These are phyloP conservation scores for Raphanus sativus DNA, from an alignment of 345 rosid genomes.

Conservation along the genomic window DNA sequence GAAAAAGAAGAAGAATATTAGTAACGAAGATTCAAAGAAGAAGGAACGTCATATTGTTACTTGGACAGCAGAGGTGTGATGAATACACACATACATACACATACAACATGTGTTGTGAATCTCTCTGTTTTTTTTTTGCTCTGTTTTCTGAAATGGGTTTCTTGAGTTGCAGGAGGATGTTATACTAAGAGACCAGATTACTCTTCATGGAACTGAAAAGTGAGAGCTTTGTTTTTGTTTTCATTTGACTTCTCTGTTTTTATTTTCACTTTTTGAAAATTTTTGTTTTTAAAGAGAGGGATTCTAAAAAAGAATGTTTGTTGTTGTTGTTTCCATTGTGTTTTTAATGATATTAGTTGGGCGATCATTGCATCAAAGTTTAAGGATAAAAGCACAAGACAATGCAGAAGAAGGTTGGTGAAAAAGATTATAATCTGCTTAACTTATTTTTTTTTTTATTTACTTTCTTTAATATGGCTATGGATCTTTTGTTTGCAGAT, in stretches of 20 bases:
- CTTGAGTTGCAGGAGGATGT: constrained; percentile 77
- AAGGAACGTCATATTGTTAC: constrained; percentile 86
- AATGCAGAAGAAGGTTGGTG: constrained; percentile 90
- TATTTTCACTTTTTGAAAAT: neutral
- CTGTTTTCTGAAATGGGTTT: constrained; percentile 36
- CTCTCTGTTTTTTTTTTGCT: constrained; percentile 28
- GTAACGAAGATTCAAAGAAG: constrained; percentile 66
- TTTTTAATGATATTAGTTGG: constrained; percentile 59
- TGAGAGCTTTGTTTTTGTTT: constrained; percentile 32
- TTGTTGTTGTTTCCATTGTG: neutral
- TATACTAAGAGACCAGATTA: constrained; percentile 77
- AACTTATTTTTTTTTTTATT: neutral
- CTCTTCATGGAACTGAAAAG: constrained; percentile 90
- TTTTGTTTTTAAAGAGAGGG: neutral
- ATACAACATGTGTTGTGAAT: neutral
- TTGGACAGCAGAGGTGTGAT: constrained; percentile 69
- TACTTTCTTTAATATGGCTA: neutral
- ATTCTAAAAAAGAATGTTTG: neutral
- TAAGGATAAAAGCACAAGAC: constrained; percentile 94
- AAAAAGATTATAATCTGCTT: neutral
- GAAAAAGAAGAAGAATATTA: constrained; percentile 54
- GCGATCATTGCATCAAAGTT: constrained; percentile 86
- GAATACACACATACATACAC: neutral
- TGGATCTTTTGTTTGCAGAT: constrained; percentile 46
- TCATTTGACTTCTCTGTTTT: neutral